Percentiles rank a stretch among this genome's conserved stretches.
These are phyloP conservation scores for Saccharum spontaneum DNA, from an alignment of 176 grass and related monocot genomes.

Conservation along the genomic window DNA sequence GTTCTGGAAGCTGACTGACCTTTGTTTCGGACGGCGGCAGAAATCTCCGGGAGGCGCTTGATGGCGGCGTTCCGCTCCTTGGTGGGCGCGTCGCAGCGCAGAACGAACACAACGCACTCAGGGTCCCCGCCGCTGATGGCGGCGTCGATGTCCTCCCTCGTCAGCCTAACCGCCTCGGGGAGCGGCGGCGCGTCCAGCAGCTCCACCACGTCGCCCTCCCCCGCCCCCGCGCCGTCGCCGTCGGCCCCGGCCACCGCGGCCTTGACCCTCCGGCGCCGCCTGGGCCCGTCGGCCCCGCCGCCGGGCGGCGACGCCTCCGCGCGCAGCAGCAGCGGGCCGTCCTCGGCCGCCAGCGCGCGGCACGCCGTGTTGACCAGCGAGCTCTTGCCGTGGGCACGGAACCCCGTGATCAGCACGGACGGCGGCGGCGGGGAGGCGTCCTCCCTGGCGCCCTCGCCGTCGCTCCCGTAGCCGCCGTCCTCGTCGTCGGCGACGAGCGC, in stretches of 20 bases:
- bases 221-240: background rate
- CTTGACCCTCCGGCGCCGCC: conserved; percentile 42
- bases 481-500: conserved; percentile 19
- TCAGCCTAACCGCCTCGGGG: conserved; percentile 45
- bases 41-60: conserved; percentile 56
- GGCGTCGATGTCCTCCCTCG: conserved; percentile 37
- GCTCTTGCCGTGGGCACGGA: conserved; percentile 80
- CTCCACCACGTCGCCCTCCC: conserved; percentile 44
- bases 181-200: conserved; percentile 67
- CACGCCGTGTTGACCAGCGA: conserved; percentile 92
- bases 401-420: conserved; percentile 59
- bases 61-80: conserved; percentile 58
- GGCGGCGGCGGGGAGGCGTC: conserved; percentile 32
- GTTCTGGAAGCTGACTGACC: conserved; percentile 37
- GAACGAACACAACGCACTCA: conserved; percentile 80
- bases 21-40: conserved; percentile 47
- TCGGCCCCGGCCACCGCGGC: conserved; percentile 44
- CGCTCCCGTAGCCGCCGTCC: background rate
- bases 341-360: conserved; percentile 72
- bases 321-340: conserved; percentile 78
- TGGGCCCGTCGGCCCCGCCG: conserved; percentile 31
- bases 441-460: background rate
- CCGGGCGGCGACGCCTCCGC: conserved; percentile 73
- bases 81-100: conserved; percentile 59
- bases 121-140: conserved; percentile 27